phyloP scores from a whole-genome alignment of 108 stramenopile genomes.

The Cyclotella baltica region DNA sequence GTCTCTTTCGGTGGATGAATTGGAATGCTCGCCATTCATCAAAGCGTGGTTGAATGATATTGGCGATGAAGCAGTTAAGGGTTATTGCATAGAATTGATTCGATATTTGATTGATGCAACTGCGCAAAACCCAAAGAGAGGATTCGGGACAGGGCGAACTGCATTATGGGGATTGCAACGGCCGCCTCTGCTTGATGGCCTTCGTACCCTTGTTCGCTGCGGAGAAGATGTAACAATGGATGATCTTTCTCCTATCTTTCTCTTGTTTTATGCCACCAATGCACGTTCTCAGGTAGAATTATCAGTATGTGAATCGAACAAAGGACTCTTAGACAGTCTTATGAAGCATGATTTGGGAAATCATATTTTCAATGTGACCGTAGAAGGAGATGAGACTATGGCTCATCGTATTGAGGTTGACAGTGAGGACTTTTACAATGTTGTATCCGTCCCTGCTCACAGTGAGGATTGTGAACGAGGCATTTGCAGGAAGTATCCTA shows the following conservation, averaged over 20 bases:
- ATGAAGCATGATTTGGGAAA: constrained; percentile 56
- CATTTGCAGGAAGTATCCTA: constrained; percentile 53
- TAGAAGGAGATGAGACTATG: constrained; percentile 47
- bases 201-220: constrained; percentile 68
- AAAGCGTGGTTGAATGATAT: constrained; percentile 60
- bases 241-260: constrained; percentile 64
- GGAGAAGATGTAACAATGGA: constrained; percentile 47
- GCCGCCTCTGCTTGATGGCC: constrained; percentile 73
- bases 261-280: constrained; percentile 80
- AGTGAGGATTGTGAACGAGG: constrained; percentile 20
- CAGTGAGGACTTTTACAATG: constrained; percentile 55
- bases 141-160: constrained; percentile 69
- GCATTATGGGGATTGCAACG: constrained; percentile 88
- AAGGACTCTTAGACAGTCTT: constrained; percentile 20
- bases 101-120: constrained; percentile 74
- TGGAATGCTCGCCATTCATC: constrained; percentile 30
- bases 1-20: constrained; percentile 41
- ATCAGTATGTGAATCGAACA: constrained; percentile 54
- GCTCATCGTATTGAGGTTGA: constrained; percentile 30
- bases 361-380: constrained; percentile 51
- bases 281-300: constrained; percentile 77
- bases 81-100: constrained; percentile 73
- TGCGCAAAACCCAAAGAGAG: constrained; percentile 70
- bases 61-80: constrained; percentile 50
- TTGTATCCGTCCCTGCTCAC: constrained; percentile 35